Evolutionary conservation across 768 basidiomycete genomes (phyloP).

Genomic region (Termitomyces sp.): DNA sequence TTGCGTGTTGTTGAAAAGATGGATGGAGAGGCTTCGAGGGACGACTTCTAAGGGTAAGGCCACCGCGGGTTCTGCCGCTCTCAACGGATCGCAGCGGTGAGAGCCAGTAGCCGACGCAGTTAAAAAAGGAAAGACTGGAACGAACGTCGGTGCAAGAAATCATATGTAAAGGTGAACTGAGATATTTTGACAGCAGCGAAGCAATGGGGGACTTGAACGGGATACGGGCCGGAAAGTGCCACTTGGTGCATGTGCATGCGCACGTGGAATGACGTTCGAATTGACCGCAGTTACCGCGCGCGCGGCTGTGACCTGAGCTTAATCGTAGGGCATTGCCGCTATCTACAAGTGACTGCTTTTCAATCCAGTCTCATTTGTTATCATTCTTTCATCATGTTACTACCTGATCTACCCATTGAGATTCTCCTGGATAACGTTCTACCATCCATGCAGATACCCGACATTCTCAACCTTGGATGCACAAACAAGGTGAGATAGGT

Average conservation of each 20-base stretch:
- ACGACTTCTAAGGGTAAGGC: neutral
- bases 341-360: neutral
- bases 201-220: neutral
- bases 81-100: neutral
- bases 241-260: neutral
- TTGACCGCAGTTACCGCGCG: neutral
- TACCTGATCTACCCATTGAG: conserved; percentile 66
- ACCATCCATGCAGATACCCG: conserved; percentile 45
- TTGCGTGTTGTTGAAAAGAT: neutral
- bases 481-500: conserved; percentile 45
- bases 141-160: neutral
- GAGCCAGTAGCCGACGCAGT: neutral
- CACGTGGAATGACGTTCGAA: conserved; percentile 3
- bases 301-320: neutral
- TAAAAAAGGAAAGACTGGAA: neutral
- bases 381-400: neutral
- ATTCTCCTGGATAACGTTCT: conserved; percentile 73
- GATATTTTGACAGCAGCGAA: neutral
- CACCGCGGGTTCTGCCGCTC: neutral
- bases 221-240: neutral
- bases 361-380: neutral
- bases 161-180: neutral
- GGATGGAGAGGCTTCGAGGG: neutral
- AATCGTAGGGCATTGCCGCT: neutral
- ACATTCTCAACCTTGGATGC: conserved; percentile 53